A percentile compares a stretch with the other conserved stretches of the same genome.
These are phyloP conservation scores for Backusella westeae DNA, from an alignment of 192 early-diverging fungal genomes.

Conservation along the genomic window DNA sequence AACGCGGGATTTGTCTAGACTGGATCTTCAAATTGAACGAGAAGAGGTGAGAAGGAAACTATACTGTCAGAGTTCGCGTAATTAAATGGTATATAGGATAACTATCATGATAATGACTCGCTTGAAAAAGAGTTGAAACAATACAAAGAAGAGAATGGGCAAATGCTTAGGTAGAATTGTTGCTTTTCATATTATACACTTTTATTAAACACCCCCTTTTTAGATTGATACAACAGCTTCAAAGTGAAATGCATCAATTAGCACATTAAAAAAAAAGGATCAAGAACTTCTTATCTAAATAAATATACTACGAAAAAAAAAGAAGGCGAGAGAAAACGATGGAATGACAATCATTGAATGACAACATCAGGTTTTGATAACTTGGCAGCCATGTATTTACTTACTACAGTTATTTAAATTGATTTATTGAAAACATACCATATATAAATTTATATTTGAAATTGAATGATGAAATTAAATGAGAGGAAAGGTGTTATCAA, in stretches of 20 bases:
- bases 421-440: neutral
- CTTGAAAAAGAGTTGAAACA: conserved; percentile 1
- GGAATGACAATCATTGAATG: too few relatives aligned
- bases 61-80: neutral
- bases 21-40: neutral
- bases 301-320: neutral
- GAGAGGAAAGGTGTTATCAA: neutral
- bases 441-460: neutral
- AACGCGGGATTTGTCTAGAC: neutral
- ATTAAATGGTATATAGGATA: neutral
- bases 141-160: conserved; percentile 18
- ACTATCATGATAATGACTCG: neutral
- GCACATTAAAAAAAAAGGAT: neutral
- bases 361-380: neutral
- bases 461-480: neutral
- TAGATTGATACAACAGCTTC: conserved; percentile 7
- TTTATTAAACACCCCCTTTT: neutral
- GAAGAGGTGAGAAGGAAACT: neutral
- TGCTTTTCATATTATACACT: neutral
- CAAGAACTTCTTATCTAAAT: neutral
- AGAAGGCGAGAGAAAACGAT: neutral
- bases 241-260: conserved; percentile 4
- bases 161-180: conserved; percentile 12
- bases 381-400: neutral
- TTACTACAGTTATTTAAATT: neutral